A percentile compares a stretch with the other conserved stretches of the same genome.
phyloP scores from a whole-genome alignment of 2,329 filamentous ascomycete genomes.

The Polytolypa hystricis region DNA sequence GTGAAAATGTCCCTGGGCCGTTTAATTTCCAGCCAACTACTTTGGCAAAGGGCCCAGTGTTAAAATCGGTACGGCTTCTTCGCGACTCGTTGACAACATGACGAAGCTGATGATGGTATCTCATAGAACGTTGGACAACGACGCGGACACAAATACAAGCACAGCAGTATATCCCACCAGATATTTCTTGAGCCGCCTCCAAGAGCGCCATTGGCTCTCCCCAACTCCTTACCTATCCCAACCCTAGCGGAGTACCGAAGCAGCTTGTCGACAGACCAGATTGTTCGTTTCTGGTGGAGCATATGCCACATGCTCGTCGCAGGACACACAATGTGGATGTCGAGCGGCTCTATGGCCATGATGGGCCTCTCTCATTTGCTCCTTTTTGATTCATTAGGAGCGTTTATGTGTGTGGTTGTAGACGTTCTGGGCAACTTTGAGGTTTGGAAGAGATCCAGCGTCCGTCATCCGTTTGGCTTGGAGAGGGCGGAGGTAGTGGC shows the following conservation, averaged over 20 bases:
- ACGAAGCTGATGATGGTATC: slow-evolving; percentile 16
- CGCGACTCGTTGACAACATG: slow-evolving; percentile 2
- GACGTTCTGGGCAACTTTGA: slow-evolving; percentile 95
- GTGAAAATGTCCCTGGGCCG: slow-evolving; percentile 40
- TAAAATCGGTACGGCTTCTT: slow-evolving; percentile 55
- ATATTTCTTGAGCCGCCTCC: slow-evolving; percentile 89
- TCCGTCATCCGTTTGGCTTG: slow-evolving; percentile 85
- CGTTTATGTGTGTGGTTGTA: slow-evolving; percentile 79
- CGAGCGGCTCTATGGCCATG: slow-evolving; percentile 76
- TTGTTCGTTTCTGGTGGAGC: slow-evolving; percentile 75
- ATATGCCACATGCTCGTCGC: slow-evolving; percentile 77
- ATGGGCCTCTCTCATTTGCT: slow-evolving; percentile 87
- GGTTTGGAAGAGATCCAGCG: slow-evolving; percentile 86
- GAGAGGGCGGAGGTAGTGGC: slow-evolving; percentile 88
- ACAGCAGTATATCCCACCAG: slow-evolving; percentile 90
- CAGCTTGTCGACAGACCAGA: slow-evolving; percentile 84
- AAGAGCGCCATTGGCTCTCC: slow-evolving; percentile 74
- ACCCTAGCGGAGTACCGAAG: slow-evolving; percentile 78
- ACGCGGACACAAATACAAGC: slow-evolving; percentile 94
- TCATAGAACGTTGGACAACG: slow-evolving; percentile 74
- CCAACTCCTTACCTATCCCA: slow-evolving; percentile 82
- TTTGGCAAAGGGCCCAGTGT: slow-evolving; percentile 59
- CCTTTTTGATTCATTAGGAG: slow-evolving; percentile 89
- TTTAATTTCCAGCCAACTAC: slow-evolving; percentile 91
- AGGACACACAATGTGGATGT: slow-evolving; percentile 72